Evolutionary conservation across 169 alveolate genomes (phyloP), one percentile per base, ranked within the genome.

Genomic region (Eimeria zaria): DNA sequence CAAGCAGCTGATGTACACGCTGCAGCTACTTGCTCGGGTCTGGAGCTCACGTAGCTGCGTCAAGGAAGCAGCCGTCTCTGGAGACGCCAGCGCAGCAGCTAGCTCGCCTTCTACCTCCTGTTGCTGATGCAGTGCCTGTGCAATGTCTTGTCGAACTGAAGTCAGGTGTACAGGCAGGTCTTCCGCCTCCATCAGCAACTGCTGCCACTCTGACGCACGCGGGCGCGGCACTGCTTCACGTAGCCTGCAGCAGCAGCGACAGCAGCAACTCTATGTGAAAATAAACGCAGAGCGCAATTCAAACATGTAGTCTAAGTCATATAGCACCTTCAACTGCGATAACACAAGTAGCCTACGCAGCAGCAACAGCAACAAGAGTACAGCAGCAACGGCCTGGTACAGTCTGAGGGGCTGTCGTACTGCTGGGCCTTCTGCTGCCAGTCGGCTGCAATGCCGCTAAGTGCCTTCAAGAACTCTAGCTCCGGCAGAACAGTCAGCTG

Each of bases 111-210:
- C 96, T 51, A 83, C 94, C 14, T 74, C 60, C 94, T 81, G 89
- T 87, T 93, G 96, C 94, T 93, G 96, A 88, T 93, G 94, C 94
- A 93, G 80, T 4, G 89, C 81, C 67, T 76, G 81, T 67, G 89
- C 93, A 3, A 93, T 88, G 39, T 93, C 96, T 62, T 88, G 93
- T 11, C 96, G 85, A 81, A 83, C 76, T 5, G 96, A 64, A 18
- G 90, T 64, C 41, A 93, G 94, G 51, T 76, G 88, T 80, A 93
- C 96, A 30, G 96, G 96, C 73, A 88, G 88, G 93, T 93, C 96
- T 24, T 88, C 96, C 4, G 96, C 96, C 78, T 93, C 96, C 51
- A 62, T 53, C 64, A 93, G 84, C 76, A 93, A 80, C 78, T 83
- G 89, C 53, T 71, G 92, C 96, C 96, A 93, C 64, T 81, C 94